Conservation (phyloP, 345 rosid species). For the Linum trigynum region DNA sequence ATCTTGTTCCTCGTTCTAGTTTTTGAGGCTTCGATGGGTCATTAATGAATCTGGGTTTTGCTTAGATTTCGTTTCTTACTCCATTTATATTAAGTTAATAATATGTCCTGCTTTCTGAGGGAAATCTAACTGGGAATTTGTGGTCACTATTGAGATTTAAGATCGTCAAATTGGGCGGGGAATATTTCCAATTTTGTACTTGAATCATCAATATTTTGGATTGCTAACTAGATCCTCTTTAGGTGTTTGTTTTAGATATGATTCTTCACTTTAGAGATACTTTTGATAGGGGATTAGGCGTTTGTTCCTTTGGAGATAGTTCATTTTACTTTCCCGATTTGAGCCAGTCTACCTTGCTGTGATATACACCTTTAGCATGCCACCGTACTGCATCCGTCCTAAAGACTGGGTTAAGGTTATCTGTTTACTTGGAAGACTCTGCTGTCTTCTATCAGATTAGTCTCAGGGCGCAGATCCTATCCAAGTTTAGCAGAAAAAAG, state of each 20-base stretch:
- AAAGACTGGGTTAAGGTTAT: neutral
- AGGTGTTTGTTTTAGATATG: no score
- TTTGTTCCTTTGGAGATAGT: neutral
- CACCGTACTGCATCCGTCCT: neutral
- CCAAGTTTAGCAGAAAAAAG: neutral
- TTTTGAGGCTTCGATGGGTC: no score
- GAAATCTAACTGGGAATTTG: neutral
- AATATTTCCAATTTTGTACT: conserved; percentile 3
- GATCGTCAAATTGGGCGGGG: neutral
- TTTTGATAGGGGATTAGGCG: neutral
- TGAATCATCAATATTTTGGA: neutral
- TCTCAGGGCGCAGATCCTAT: neutral
- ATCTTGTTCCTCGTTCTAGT: neutral
- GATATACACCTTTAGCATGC: neutral
- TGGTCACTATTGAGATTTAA: neutral
- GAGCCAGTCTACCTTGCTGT: conserved; percentile 2
- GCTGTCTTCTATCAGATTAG: neutral
- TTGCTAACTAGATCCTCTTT: conserved; percentile 1
- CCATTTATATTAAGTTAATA: neutral
- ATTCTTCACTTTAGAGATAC: no score
- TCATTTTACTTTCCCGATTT: conserved; percentile 1
- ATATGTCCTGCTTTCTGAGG: neutral
- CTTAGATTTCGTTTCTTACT: no score
- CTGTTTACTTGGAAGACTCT: no score
- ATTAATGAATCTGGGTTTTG: no score